These are phyloP conservation scores for Colletotrichum sp. DNA, from an alignment of 2,329 filamentous ascomycete genomes.

Conservation along the genomic window DNA sequence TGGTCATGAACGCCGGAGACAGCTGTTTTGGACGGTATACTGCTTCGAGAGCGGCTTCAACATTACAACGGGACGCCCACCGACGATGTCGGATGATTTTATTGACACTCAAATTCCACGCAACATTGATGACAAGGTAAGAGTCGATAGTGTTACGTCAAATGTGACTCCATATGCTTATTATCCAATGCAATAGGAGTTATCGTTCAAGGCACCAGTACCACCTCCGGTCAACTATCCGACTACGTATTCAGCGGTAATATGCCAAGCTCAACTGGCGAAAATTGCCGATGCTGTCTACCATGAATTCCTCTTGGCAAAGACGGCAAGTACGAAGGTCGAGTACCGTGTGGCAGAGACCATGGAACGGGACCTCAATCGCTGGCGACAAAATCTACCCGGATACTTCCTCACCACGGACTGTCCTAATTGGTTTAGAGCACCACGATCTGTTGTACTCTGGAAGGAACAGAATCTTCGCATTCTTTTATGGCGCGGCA, in stretches of 20 bases:
- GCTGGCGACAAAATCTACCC: conserved; percentile 37
- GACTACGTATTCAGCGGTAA: conserved; percentile 43
- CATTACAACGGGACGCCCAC: conserved; percentile 51
- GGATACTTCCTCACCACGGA: conserved; percentile 33
- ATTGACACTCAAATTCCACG: conserved; percentile 46
- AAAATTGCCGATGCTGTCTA: conserved; percentile 45
- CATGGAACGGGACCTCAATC: conserved; percentile 38
- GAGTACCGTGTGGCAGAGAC: conserved; percentile 41
- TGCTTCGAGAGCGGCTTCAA: conserved; percentile 52
- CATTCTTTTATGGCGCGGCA: conserved; percentile 43
- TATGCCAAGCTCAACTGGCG: conserved; percentile 44
- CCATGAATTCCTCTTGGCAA: conserved; percentile 41
- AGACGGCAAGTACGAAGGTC: conserved; percentile 34
- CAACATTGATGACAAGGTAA: conserved; percentile 48
- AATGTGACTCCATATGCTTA: no score
- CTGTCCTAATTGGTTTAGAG: conserved; percentile 36
- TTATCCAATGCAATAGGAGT: no score
- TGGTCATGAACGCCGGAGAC: conserved; percentile 37
- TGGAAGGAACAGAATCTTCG: conserved; percentile 48
- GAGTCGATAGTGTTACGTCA: no score
- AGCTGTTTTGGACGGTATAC: conserved; percentile 43
- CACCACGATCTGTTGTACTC: conserved; percentile 40
- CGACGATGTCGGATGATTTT: conserved; percentile 43
- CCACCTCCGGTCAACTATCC: conserved; percentile 33
- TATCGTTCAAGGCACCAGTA: conserved; percentile 1